These are phyloP conservation scores for Medakamo hakoo DNA, from an alignment of 139 green algal species.

Conservation along the genomic window DNA sequence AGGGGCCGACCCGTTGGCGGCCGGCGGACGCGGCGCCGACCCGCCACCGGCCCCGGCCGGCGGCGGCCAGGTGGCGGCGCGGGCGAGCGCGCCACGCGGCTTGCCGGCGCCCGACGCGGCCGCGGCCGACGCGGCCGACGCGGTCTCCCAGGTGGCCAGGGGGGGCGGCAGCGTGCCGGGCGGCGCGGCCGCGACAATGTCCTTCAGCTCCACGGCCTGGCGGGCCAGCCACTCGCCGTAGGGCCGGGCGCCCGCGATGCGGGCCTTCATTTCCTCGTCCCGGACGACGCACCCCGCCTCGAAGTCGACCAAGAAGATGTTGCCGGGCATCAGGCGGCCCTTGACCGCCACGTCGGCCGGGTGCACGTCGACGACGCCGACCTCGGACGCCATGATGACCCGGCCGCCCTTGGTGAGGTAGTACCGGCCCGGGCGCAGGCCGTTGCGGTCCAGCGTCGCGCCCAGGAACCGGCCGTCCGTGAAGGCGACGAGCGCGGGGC, in stretches of 20 bases:
- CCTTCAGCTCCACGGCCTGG: constrained; percentile 47
- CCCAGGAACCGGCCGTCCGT: constrained; percentile 85
- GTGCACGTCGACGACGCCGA: constrained; percentile 85
- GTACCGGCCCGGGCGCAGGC: constrained; percentile 85
- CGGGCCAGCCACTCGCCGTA: constrained; percentile 71
- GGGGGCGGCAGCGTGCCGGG: neutral
- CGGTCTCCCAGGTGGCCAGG: neutral
- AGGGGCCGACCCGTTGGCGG: too few species aligned
- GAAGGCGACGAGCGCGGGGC: constrained; percentile 81
- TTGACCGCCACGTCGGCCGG: constrained; percentile 65
- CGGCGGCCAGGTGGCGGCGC: too few species aligned
- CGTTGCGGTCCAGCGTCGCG: constrained; percentile 90
- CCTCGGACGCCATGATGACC: constrained; percentile 50
- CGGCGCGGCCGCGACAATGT: constrained; percentile 30
- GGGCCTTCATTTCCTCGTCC: constrained; percentile 60
- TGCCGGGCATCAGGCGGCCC: constrained; percentile 86
- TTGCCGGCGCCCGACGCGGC: too few species aligned
- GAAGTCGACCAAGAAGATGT: constrained; percentile 96
- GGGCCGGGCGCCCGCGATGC: constrained; percentile 45
- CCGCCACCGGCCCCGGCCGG: too few species aligned
- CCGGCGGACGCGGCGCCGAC: too few species aligned
- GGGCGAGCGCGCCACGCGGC: too few species aligned
- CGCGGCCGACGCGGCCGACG: too few species aligned
- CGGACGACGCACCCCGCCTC: constrained; percentile 62
- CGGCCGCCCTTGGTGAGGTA: constrained; percentile 76